Evolutionary conservation across 371 early-diverging fungal genomes (phyloP).

Genomic region (Funneliformis caledonium): DNA sequence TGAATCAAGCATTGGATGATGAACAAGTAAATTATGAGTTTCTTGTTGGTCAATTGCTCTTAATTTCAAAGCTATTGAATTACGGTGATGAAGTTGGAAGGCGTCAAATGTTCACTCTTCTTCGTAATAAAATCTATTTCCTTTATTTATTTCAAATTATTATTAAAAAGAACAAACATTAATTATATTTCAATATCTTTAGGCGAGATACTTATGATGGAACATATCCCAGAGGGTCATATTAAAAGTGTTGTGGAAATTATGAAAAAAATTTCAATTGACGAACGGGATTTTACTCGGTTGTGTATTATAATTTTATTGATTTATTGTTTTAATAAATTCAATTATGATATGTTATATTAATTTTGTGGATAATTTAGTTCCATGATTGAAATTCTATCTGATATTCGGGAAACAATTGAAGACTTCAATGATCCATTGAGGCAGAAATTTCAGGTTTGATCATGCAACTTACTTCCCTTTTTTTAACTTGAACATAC

Average conservation of each 20-base stretch:
- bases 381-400: slow-evolving; percentile 79
- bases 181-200: slow-evolving; percentile 14
- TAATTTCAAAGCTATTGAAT: slow-evolving; percentile 76
- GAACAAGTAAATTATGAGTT: slow-evolving; percentile 71
- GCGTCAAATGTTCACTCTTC: slow-evolving; percentile 73
- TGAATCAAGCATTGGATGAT: slow-evolving; percentile 62
- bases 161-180: slow-evolving; percentile 1
- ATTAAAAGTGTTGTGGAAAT: slow-evolving; percentile 72
- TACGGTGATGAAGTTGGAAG: slow-evolving; percentile 90
- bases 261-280: slow-evolving; percentile 72
- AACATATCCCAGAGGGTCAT: slow-evolving; percentile 74
- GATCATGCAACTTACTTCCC: not conserved
- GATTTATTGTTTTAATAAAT: not conserved
- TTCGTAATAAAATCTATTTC: slow-evolving; percentile 57
- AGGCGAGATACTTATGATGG: slow-evolving; percentile 71
- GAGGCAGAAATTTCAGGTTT: not conserved
- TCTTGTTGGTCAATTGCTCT: slow-evolving; percentile 75
- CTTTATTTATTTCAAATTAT: not conserved
- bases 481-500: not conserved
- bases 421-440: slow-evolving; percentile 37
- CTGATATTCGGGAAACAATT: slow-evolving; percentile 59
- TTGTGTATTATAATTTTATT: slow-evolving; percentile 36
- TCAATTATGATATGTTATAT: not conserved
- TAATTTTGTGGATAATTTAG: slow-evolving; percentile 40
- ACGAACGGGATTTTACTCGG: slow-evolving; percentile 87